Evolutionary conservation across 345 rosid genomes (phyloP).

Genomic region (Salix udensis): DNA sequence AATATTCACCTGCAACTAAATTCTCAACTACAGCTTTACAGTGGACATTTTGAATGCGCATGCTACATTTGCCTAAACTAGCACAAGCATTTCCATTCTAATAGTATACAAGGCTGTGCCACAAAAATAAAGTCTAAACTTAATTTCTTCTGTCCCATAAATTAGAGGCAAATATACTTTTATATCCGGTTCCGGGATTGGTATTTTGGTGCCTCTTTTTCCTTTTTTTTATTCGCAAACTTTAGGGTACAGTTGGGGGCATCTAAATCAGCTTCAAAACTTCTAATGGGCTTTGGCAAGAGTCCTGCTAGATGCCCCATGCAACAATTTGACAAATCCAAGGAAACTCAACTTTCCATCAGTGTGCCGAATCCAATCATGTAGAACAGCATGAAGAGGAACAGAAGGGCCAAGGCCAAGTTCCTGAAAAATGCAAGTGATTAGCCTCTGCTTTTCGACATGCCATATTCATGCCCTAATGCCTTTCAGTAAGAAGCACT

Average conservation of each 20-base stretch:
- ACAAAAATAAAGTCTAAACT: neutral
- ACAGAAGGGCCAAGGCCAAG: constrained; percentile 79
- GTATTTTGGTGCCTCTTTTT: neutral
- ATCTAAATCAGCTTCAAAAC: neutral
- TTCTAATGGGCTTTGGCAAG: constrained; percentile 20
- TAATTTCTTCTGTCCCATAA: constrained; percentile 3
- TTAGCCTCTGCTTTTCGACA: neutral
- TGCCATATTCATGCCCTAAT: neutral
- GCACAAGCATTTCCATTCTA: neutral
- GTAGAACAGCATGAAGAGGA: constrained; percentile 34
- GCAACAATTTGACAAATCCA: constrained; percentile 84
- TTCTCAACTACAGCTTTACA: constrained; percentile 43
- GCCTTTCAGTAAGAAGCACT: neutral
- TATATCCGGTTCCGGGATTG: neutral
- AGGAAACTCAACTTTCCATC: constrained; percentile 42
- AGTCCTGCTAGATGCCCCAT: constrained; percentile 70
- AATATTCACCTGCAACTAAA: constrained; percentile 30
- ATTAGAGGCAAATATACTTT: neutral
- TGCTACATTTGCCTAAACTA: constrained; percentile 1
- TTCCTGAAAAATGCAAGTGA: constrained; percentile 49
- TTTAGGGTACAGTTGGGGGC: neutral
- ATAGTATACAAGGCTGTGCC: constrained; percentile 5
- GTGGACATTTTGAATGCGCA: constrained; percentile 25
- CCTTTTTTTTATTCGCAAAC: neutral
- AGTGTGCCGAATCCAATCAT: constrained; percentile 33